These are phyloP conservation scores for Rachicladosporium sp. DNA, from an alignment of 2,329 filamentous ascomycete species.

Conservation along the genomic window DNA sequence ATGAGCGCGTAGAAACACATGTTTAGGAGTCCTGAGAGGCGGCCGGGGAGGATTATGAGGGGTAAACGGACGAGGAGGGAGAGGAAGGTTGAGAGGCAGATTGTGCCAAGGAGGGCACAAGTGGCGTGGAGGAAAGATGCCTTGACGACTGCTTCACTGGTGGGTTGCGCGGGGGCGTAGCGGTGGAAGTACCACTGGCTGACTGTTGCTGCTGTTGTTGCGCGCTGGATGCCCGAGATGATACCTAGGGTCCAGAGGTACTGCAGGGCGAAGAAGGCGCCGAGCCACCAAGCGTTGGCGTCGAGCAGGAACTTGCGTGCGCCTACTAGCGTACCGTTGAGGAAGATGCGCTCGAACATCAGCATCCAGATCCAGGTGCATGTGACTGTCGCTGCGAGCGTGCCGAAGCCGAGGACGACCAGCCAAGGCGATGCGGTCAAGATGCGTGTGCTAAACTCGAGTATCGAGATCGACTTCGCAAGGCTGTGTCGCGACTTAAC, in stretches of 20 bases:
- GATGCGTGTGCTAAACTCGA: conserved; percentile 86
- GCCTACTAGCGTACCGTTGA: conserved; percentile 63
- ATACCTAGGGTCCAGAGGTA: conserved; percentile 92
- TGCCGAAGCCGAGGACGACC: conserved; percentile 68
- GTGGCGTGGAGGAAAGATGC: conserved; percentile 72
- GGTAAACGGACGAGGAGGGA: conserved; percentile 73
- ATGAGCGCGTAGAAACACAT: conserved; percentile 68
- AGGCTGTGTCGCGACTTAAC: conserved; percentile 70
- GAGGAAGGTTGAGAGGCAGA: conserved; percentile 76
- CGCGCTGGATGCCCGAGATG: conserved; percentile 76
- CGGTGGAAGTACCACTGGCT: conserved; percentile 99
- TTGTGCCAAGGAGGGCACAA: conserved; percentile 81
- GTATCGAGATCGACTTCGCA: conserved; percentile 69
- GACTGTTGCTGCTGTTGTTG: conserved; percentile 85
- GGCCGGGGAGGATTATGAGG: conserved; percentile 67
- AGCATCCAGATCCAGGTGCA: conserved; percentile 96
- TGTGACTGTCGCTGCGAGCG: conserved; percentile 60
- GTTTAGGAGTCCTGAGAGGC: conserved; percentile 56
- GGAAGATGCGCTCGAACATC: conserved; percentile 92
- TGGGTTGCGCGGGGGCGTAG: conserved; percentile 62
- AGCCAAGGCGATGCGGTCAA: conserved; percentile 74
- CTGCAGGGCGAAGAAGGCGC: conserved; percentile 80
- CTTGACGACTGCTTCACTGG: conserved; percentile 67
- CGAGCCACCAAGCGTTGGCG: conserved; percentile 86
- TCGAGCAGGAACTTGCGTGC: conserved; percentile 67